These are phyloP conservation scores for Fragilaria crotonensis DNA, from an alignment of 108 stramenopile species.

Conservation along the genomic window DNA sequence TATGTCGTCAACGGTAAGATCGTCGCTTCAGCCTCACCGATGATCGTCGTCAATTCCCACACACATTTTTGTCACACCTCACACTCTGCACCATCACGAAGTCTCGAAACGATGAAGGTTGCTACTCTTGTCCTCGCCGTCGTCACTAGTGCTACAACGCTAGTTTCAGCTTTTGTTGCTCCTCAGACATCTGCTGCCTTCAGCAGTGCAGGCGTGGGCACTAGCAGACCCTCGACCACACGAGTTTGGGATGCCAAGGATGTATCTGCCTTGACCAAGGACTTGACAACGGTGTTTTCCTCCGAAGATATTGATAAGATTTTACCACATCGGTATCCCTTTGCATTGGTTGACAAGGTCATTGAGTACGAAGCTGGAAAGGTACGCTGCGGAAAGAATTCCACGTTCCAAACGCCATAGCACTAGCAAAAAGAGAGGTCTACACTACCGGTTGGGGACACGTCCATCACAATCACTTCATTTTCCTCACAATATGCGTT, in stretches of 20 bases:
- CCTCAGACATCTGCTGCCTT: too few species aligned
- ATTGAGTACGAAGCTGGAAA: constrained; percentile 90
- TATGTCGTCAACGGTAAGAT: too few species aligned
- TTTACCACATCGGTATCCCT: constrained; percentile 93
- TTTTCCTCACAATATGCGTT: neutral
- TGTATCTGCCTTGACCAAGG: constrained; percentile 63
- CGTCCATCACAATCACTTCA: too few species aligned
- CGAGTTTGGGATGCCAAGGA: constrained; percentile 31
- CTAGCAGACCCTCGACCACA: neutral
- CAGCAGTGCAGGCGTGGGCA: too few species aligned
- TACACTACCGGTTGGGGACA: too few species aligned
- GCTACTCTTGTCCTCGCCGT: constrained; percentile 33
- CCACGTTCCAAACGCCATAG: neutral
- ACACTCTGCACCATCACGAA: too few species aligned
- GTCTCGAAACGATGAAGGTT: constrained; percentile 51
- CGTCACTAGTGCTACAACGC: constrained; percentile 18
- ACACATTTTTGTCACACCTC: too few species aligned
- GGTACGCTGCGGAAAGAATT: constrained; percentile 4
- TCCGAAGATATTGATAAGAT: constrained; percentile 87
- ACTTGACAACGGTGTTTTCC: constrained; percentile 66
- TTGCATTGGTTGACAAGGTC: constrained; percentile 86
- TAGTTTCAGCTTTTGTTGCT: constrained; percentile 39
- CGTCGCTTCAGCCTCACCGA: too few species aligned
- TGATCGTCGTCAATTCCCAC: too few species aligned
- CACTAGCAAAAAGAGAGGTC: too few species aligned